Evolutionary conservation across 177 flowering plant genomes (phyloP), one percentile per base, ranked within the genome.

Genomic region (Vitis hybrid): DNA sequence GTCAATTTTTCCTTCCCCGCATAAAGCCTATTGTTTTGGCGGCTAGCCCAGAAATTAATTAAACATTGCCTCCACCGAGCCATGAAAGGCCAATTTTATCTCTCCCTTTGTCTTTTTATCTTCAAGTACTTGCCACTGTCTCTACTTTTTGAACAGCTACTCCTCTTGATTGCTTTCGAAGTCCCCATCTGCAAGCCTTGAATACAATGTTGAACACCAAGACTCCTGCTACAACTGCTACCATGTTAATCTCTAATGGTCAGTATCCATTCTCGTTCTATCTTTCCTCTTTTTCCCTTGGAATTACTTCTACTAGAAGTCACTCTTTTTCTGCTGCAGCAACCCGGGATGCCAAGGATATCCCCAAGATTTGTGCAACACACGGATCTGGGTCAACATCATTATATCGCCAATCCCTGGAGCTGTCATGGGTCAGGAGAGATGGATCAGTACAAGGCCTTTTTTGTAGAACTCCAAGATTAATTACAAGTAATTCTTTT

Each of bases 391-490:
- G 35, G 1, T 65, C 73, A 2, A 56, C 54, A 35, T 64, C 9
- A 14, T 21, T 59, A 35, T 15, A 63, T 15, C 68, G 6, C 9
- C 66, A 27, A 51, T 15, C 30, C n/a, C 50, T 15, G 18, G 54
- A 67, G n/a, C 51, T 79, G 50, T 77, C 84, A 58, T 82, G 80
- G 79, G 60, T 59, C 53, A 81, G 61, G 55, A 78, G 79, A 46
- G 73, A 77, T 62, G 78, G 77, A 71, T 68, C 75, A 7, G 30
- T 64, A 56, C 12, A 14, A 24, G 30, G 60, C 4, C 77, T 77
- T 60, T 53, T 61, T 61, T 70, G 67, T 66, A 53, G 49, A 61
- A 58, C 14, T 15, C 74, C 77, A 35, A 62, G 48, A 62, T 58
- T 46, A 1, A 58, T 32, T 56, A 74, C n/a, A 61, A 63, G 80